These are phyloP conservation scores for Vinca major DNA, from an alignment of 305 asterid genomes.

Conservation along the genomic window DNA sequence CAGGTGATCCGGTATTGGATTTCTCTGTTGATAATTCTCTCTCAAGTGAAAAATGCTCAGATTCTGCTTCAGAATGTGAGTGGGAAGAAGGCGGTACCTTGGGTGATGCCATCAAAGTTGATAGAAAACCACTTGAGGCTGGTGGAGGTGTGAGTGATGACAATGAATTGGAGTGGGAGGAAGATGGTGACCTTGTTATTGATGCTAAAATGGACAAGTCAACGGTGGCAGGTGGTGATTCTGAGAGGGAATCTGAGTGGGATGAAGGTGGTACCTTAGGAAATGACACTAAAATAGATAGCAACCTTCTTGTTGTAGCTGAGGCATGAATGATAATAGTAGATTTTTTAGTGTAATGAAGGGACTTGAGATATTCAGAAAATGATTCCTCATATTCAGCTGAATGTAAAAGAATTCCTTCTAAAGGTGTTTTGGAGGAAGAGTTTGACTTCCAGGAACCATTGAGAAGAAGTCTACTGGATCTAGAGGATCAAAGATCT, in stretches of 20 bases:
- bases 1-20: slow-evolving; percentile 45
- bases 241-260: slow-evolving; percentile 55
- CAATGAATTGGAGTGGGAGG: slow-evolving; percentile 74
- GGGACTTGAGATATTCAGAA: slow-evolving; percentile 23
- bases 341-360: slow-evolving; percentile 72
- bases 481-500: slow-evolving; percentile 23
- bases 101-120: slow-evolving; percentile 16
- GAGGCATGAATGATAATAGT: slow-evolving; percentile 34
- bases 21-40: slow-evolving; percentile 37
- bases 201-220: slow-evolving; percentile 25
- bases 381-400: slow-evolving; percentile 23
- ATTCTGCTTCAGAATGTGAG: slow-evolving; percentile 50
- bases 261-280: slow-evolving; percentile 39
- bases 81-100: slow-evolving; percentile 54
- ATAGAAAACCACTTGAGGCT: slow-evolving; percentile 17
- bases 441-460: slow-evolving; percentile 77
- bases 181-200: slow-evolving; percentile 25
- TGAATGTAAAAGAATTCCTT: slow-evolving; percentile 27
- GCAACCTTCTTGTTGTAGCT: slow-evolving; percentile 20
- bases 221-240: slow-evolving; percentile 24
- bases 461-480: slow-evolving; percentile 66
- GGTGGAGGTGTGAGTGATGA: slow-evolving; percentile 36
- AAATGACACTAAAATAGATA: slow-evolving; percentile 16
- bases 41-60: slow-evolving; percentile 28
- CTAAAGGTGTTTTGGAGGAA: slow-evolving; percentile 64